Evolutionary conservation across 202 grass and related monocot species (phyloP).

Genomic region (Alloteropsis angusta): DNA sequence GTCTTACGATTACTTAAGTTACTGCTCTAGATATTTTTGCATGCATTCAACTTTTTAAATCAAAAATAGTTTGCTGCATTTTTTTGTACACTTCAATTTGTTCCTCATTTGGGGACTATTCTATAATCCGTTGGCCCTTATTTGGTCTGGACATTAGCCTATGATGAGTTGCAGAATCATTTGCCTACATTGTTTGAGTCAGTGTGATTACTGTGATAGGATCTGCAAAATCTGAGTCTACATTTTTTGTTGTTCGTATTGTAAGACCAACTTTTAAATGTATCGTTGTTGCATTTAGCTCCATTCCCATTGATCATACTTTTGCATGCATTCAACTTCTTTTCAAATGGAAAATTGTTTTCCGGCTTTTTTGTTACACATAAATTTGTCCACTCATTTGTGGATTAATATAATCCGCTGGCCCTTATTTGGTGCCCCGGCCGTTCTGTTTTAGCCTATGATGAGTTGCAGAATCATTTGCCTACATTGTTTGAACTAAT

Average conservation of each 20-base stretch:
- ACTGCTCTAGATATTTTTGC: neutral
- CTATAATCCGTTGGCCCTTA: neutral
- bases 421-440: neutral
- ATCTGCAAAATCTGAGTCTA: slow-evolving; percentile 22
- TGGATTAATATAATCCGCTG: neutral
- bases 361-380: too few species aligned
- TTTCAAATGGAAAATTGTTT: neutral
- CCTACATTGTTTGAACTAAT: slow-evolving; percentile 20
- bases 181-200: slow-evolving; percentile 29
- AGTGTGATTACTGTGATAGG: neutral
- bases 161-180: slow-evolving; percentile 15
- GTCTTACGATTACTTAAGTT: neutral
- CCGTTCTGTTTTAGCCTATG: neutral
- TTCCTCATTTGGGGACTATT: neutral
- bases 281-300: neutral
- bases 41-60: neutral
- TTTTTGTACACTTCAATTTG: neutral
- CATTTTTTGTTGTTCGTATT: neutral
- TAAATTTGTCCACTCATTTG: neutral
- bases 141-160: neutral
- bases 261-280: neutral
- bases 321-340: neutral
- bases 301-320: neutral
- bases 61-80: neutral
- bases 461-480: slow-evolving; percentile 18